A percentile compares a stretch with the other conserved stretches of the same genome.
These are phyloP conservation scores for Roridomyces roridus DNA, from an alignment of 768 basidiomycete genomes.

Conservation along the genomic window DNA sequence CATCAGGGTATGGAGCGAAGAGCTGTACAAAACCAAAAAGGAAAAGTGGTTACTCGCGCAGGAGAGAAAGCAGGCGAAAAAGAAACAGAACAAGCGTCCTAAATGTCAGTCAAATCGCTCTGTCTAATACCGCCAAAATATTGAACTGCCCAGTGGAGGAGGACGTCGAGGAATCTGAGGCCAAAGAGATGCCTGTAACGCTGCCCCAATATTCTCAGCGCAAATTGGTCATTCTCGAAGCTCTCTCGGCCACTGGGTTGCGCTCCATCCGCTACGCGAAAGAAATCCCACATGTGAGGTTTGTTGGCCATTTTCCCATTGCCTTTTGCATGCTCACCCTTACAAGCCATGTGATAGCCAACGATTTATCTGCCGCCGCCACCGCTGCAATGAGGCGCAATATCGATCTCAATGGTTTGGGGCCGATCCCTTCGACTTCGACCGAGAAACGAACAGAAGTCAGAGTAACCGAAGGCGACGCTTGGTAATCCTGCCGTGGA, in stretches of 20 bases:
- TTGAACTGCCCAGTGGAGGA: slow-evolving; percentile 2
- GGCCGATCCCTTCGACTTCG: slow-evolving; percentile 29
- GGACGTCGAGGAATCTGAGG: neutral
- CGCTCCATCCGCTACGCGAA: slow-evolving; percentile 97
- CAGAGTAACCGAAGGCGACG: slow-evolving; percentile 90
- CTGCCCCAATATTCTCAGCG: slow-evolving; percentile 57
- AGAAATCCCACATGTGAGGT: slow-evolving; percentile 93
- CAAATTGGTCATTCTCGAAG: slow-evolving; percentile 85
- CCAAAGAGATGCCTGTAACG: slow-evolving; percentile 1
- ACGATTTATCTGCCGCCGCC: slow-evolving; percentile 87
- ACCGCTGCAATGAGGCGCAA: slow-evolving; percentile 88
- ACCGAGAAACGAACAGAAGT: slow-evolving; percentile 54
- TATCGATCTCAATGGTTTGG: slow-evolving; percentile 80
- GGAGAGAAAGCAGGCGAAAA: slow-evolving; percentile 45
- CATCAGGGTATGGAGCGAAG: slow-evolving; percentile 88
- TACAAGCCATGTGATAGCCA: slow-evolving; percentile 89
- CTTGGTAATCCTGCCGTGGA: slow-evolving; percentile 63
- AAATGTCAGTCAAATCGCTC: slow-evolving; percentile 25
- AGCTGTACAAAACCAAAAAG: slow-evolving; percentile 66
- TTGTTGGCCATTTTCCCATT: slow-evolving; percentile 27
- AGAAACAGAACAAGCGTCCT: slow-evolving; percentile 37
- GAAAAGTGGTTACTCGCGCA: slow-evolving; percentile 58
- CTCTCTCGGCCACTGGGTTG: slow-evolving; percentile 94
- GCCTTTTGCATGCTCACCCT: slow-evolving; percentile 17
- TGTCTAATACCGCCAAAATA: neutral